phyloP scores from a whole-genome alignment of 805 yeast genomes.

The Schwanniomyces pseudopolymorphus region DNA sequence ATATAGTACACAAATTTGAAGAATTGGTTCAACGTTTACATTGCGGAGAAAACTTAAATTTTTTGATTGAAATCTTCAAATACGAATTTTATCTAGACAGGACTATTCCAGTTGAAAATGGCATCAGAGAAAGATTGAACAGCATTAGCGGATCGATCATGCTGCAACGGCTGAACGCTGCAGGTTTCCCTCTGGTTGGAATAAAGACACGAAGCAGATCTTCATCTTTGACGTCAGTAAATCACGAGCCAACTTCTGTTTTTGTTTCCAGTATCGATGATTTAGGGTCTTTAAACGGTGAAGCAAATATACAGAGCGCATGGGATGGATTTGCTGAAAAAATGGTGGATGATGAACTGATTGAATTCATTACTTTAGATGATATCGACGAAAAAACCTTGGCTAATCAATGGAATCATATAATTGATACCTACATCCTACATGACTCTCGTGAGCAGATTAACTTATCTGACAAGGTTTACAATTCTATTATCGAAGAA shows the following conservation, averaged over 20 bases:
- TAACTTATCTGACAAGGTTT: conserved; percentile 44
- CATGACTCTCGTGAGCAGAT: conserved; percentile 48
- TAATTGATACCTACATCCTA: conserved; percentile 40
- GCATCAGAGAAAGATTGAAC: neutral
- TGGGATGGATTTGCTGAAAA: conserved; percentile 20
- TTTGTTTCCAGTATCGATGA: conserved; percentile 28
- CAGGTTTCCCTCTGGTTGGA: neutral
- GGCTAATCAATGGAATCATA: conserved; percentile 33
- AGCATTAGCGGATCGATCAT: neutral
- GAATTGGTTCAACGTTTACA: conserved; percentile 37
- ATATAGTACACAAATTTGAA: conserved; percentile 27
- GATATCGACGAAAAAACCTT: conserved; percentile 7
- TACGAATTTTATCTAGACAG: conserved; percentile 45
- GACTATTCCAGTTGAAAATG: neutral
- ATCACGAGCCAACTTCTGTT: conserved; percentile 21
- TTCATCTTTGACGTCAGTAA: conserved; percentile 18
- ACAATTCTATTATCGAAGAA: conserved; percentile 20
- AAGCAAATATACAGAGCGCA: conserved; percentile 3
- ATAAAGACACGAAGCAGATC: neutral
- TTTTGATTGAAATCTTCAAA: conserved; percentile 44
- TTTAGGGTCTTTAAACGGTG: conserved; percentile 8
- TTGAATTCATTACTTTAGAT: conserved; percentile 3
- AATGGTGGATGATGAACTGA: conserved; percentile 5
- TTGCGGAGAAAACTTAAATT: conserved; percentile 46
- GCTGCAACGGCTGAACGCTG: neutral